Base-by-base conservation (phyloP, 345 rosid species). In the Bruguiera sexangula region DNA sequence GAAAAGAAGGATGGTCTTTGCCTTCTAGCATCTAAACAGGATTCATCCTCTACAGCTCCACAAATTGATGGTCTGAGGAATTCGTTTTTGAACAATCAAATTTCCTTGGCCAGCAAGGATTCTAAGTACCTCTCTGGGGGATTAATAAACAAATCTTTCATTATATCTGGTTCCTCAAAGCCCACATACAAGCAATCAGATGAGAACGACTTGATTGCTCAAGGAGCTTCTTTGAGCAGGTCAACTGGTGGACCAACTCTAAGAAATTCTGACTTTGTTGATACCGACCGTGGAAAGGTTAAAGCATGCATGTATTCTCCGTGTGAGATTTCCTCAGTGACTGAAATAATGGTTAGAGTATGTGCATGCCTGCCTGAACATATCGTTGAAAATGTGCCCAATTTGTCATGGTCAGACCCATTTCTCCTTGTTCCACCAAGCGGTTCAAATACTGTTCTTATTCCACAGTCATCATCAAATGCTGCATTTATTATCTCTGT, bases 351-450 rank as follows among this genome's bases (percentile, higher is more conserved):
- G 76, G 94, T 94, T 66, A 78, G 85, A 69, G 68, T 91, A 50
- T 77, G 89, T 69, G 80, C 79, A 81, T 77, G 69, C 77, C 62
- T 74, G 51, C 84, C 82, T 71, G 86, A 81, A 69, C 71, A 32
- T 78, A 80, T 66, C 62, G 77, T 70, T 66, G 84, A 75, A 80
- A 77, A 68, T 63, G 58, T 70, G 71, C 69, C 83, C 22, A 69
- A 75, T 73, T 75, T 79, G 65, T 67, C 80, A 74, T 94, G 95
- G 95, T 94, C 97, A 63, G 80, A 67, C 50, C 88, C 95, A 50
- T 94, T 93, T 83, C 87, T 84, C 68, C 89, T 93, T 72, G 82
- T 82, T 73, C 92, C 91, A 62, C 84, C 92, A 52, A 87, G 92
- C 82, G 97, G 98, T 70, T 91, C 96, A 72, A 83, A 76, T 39